phyloP scores from a whole-genome alignment of 495 filamentous ascomycete genomes.

The Bathelium albidoporum region DNA sequence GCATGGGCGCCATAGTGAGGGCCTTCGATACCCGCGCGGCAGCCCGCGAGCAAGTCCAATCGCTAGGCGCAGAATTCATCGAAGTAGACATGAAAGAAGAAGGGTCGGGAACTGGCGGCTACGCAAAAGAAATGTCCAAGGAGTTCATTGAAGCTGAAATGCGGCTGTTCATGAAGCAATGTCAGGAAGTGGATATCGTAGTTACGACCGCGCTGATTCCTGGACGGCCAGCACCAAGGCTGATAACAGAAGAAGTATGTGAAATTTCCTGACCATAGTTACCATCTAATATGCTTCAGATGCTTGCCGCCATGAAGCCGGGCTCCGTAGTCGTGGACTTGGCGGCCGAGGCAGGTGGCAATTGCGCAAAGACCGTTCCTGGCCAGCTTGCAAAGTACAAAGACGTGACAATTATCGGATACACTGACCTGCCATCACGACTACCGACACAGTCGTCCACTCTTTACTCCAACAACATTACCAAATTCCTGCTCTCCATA shows the following conservation, averaged over 20 bases:
- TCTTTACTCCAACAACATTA: constrained; percentile 79
- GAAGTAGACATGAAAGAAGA: constrained; percentile 78
- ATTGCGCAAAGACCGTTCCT: constrained; percentile 64
- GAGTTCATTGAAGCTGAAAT: constrained; percentile 82
- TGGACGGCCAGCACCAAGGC: constrained; percentile 60
- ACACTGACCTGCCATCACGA: constrained; percentile 71
- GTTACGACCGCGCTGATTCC: constrained; percentile 78
- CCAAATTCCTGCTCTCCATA: constrained; percentile 71
- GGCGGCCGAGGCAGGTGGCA: constrained; percentile 70
- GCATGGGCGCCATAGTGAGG: constrained; percentile 73
- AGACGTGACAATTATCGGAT: constrained; percentile 71
- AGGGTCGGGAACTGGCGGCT: constrained; percentile 68
- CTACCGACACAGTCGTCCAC: constrained; percentile 74
- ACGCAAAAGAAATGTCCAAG: constrained; percentile 80
- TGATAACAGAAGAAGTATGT: constrained; percentile 46
- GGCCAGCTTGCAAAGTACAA: constrained; percentile 57
- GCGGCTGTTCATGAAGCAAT: constrained; percentile 75
- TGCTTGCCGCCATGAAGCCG: constrained; percentile 71
- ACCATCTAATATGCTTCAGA: constrained; percentile 38
- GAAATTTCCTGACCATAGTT: neutral
- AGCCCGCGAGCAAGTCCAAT: constrained; percentile 73
- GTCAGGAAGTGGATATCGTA: constrained; percentile 74
- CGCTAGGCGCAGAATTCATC: constrained; percentile 72
- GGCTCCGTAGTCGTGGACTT: constrained; percentile 74
- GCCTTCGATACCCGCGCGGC: constrained; percentile 74